Evolutionary conservation across 2,329 filamentous ascomycete genomes (phyloP).

Genomic region (Dactylellina drechsleri): DNA sequence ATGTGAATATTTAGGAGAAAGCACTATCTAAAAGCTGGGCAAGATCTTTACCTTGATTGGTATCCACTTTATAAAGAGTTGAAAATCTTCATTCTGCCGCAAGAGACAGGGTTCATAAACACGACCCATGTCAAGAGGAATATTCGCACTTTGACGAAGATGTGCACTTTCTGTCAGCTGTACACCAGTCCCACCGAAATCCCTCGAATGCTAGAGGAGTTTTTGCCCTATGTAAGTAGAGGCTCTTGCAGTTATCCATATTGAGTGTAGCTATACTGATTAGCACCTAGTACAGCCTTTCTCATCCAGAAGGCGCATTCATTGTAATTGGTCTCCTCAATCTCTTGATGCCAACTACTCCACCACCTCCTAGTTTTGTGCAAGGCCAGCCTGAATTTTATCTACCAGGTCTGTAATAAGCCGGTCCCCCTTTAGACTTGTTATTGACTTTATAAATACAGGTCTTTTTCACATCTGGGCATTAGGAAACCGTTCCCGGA

Average conservation of each 20-base stretch:
- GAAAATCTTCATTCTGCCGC: slow-evolving; percentile 87
- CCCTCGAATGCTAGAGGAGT: slow-evolving; percentile 80
- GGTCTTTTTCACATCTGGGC: slow-evolving; percentile 96
- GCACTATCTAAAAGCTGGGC: slow-evolving; percentile 89
- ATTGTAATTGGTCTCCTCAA: slow-evolving; percentile 91
- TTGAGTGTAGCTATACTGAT: background rate
- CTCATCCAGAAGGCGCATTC: slow-evolving; percentile 89
- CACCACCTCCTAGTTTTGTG: slow-evolving; percentile 75
- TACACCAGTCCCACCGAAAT: slow-evolving; percentile 93
- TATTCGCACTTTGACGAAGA: slow-evolving; percentile 80
- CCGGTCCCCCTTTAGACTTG: background rate
- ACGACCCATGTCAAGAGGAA: slow-evolving; percentile 73
- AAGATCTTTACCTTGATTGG: slow-evolving; percentile 94
- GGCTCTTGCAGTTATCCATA: background rate
- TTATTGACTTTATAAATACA: slow-evolving; percentile 21
- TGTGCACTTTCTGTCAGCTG: slow-evolving; percentile 87
- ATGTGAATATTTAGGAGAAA: slow-evolving; percentile 73
- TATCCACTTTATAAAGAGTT: slow-evolving; percentile 90
- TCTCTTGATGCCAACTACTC: slow-evolving; percentile 83
- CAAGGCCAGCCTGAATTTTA: slow-evolving; percentile 89
- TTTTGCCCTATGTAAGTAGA: slow-evolving; percentile 70
- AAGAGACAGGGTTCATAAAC: slow-evolving; percentile 75
- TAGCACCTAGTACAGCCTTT: slow-evolving; percentile 78
- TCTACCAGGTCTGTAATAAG: slow-evolving; percentile 70
- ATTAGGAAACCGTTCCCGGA: slow-evolving; percentile 86